A percentile compares a stretch with the other conserved stretches of the same genome.
Conservation (phyloP, 2,329 filamentous ascomycete species). For the Drechslera avenae region DNA sequence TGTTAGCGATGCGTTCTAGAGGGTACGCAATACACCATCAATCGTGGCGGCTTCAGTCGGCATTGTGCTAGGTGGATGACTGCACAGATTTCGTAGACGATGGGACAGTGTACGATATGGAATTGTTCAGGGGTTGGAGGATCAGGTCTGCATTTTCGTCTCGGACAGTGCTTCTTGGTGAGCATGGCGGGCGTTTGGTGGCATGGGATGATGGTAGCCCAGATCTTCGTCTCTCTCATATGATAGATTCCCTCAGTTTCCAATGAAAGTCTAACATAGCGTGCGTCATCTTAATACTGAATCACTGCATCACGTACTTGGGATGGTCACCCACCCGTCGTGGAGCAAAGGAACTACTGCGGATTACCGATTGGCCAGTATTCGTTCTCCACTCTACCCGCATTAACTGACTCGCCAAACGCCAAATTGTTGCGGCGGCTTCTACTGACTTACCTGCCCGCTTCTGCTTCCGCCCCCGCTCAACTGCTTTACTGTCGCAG, state of each 20-base stretch:
- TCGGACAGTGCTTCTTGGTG: slow-evolving; percentile 12
- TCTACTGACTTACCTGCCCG: slow-evolving; percentile 17
- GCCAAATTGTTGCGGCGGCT: slow-evolving; percentile 36
- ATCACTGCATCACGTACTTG: not conserved
- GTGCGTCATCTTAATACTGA: not conserved
- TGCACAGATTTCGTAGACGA: not conserved
- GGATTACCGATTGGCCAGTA: slow-evolving; percentile 36
- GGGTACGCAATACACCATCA: not conserved
- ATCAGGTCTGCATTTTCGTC: slow-evolving; percentile 3
- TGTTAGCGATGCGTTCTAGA: slow-evolving; percentile 47
- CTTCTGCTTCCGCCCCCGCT: slow-evolving; percentile 11
- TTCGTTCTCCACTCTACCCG: slow-evolving; percentile 15
- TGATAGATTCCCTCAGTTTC: no score
- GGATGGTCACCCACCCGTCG: slow-evolving; percentile 28
- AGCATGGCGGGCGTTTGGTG: slow-evolving; percentile 19
- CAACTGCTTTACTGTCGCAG: slow-evolving; percentile 19
- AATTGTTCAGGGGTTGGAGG: not conserved
- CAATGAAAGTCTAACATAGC: not conserved
- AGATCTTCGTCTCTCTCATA: not conserved
- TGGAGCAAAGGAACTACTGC: slow-evolving; percentile 16
- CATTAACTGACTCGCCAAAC: slow-evolving; percentile 31
- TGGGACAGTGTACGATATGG: slow-evolving; percentile 15
- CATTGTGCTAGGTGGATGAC: not conserved
- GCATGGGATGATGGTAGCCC: slow-evolving; percentile 4
- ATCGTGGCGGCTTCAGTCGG: not conserved